Evolutionary conservation across 257 asterid species (phyloP).

Genomic region (Thymus mandschuricus): DNA sequence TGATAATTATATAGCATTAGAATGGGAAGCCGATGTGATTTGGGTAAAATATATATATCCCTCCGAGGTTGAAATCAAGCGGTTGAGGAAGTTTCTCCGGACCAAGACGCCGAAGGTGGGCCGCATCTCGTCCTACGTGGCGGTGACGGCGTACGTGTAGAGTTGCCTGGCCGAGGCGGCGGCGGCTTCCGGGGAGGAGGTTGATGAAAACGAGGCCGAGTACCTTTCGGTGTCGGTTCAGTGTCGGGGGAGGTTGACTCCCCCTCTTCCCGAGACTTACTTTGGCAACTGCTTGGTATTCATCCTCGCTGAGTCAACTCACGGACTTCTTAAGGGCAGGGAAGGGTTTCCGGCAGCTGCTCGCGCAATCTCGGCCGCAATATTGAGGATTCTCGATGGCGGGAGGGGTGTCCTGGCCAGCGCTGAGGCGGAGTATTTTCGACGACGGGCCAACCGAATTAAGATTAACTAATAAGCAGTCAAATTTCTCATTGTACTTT

Average conservation of each 20-base stretch:
- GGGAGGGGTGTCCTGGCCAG: not conserved
- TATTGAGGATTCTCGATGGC: not conserved
- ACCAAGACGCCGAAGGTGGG: not conserved
- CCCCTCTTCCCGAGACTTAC: not conserved
- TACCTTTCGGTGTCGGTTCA: not conserved
- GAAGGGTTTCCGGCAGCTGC: not conserved
- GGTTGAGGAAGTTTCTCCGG: not conserved
- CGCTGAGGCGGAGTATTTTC: not conserved
- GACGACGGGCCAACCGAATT: not conserved
- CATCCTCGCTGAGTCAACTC: not conserved
- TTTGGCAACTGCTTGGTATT: not conserved
- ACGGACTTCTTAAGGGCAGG: not conserved
- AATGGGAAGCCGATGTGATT: no score
- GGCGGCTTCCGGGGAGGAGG: not conserved
- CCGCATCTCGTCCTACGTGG: not conserved
- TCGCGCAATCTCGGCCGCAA: not conserved
- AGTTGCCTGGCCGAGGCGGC: not conserved
- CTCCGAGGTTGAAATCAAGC: no score
- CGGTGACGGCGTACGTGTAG: not conserved
- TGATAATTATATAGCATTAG: no score
- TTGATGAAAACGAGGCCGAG: not conserved
- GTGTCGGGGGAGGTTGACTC: constrained; percentile 6
- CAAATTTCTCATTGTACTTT: no score
- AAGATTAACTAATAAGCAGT: no score
- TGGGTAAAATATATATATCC: no score